A percentile compares a stretch with the other conserved stretches of the same genome.
Evolutionary conservation across 2,329 filamentous ascomycete species (phyloP).

Genomic region (Verticillium dahliae): DNA sequence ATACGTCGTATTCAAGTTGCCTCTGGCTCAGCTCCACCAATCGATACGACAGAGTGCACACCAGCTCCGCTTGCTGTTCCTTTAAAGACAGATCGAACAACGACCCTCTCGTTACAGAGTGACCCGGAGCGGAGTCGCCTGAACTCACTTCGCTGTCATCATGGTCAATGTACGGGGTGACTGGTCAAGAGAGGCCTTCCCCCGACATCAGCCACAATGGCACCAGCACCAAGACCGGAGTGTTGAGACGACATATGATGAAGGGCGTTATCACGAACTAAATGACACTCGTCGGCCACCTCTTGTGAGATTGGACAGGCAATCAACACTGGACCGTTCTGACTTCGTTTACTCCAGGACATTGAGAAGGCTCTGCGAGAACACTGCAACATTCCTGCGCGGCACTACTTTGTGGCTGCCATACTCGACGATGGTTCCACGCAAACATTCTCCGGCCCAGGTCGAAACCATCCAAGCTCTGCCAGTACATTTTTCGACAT

Average conservation of each 20-base stretch:
- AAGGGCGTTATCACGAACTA: constrained; percentile 7
- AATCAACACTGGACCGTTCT: neutral
- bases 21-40: neutral
- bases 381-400: constrained; percentile 43
- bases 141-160: neutral
- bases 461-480: constrained; percentile 23
- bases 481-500: constrained; percentile 4
- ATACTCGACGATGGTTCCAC: constrained; percentile 40
- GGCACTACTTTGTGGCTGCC: constrained; percentile 45
- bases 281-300: constrained; percentile 10
- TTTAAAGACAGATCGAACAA: neutral
- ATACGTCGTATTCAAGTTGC: constrained; percentile 7
- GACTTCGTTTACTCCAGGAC: constrained; percentile 24
- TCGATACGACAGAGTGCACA: neutral
- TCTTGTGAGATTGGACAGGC: constrained; percentile 4
- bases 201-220: constrained; percentile 24
- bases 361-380: constrained; percentile 45
- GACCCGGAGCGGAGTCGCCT: neutral
- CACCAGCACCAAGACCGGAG: constrained; percentile 15
- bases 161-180: constrained; percentile 31
- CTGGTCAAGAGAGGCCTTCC: constrained; percentile 29
- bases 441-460: constrained; percentile 38
- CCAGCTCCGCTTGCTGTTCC: neutral
- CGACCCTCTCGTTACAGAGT: neutral
- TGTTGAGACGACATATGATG: constrained; percentile 9